These are phyloP conservation scores for Elsinoe fawcettii DNA, from an alignment of 2,329 filamentous ascomycete genomes.

Conservation along the genomic window DNA sequence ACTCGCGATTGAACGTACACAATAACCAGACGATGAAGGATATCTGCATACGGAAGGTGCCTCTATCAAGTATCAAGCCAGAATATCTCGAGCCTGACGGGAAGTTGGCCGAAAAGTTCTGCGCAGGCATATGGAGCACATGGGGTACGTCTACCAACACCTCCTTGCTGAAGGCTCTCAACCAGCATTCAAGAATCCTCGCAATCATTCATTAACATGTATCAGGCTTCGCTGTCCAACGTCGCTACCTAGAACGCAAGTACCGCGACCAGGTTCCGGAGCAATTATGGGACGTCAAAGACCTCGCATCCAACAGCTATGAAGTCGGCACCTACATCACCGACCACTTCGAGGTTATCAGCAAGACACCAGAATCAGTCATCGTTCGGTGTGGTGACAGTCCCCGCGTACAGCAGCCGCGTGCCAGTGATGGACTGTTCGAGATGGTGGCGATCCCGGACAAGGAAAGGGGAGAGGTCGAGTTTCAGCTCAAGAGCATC, in stretches of 20 bases:
- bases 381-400: slow-evolving; percentile 60
- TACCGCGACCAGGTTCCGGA: slow-evolving; percentile 43
- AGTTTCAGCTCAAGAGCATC: slow-evolving; percentile 58
- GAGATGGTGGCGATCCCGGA: slow-evolving; percentile 56
- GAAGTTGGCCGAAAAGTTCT: slow-evolving; percentile 57
- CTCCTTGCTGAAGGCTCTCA: neutral
- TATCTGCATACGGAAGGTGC: slow-evolving; percentile 54
- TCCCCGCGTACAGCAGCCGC: slow-evolving; percentile 49
- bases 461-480: slow-evolving; percentile 50
- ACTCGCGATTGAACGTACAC: slow-evolving; percentile 53
- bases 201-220: neutral
- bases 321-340: slow-evolving; percentile 57
- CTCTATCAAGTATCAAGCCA: slow-evolving; percentile 56
- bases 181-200: neutral
- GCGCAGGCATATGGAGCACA: slow-evolving; percentile 59
- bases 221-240: slow-evolving; percentile 52
- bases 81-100: slow-evolving; percentile 56
- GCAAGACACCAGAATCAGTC: slow-evolving; percentile 53
- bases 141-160: slow-evolving; percentile 43
- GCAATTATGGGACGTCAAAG: slow-evolving; percentile 54
- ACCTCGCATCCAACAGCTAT: slow-evolving; percentile 51
- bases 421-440: slow-evolving; percentile 58
- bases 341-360: slow-evolving; percentile 65
- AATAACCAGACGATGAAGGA: slow-evolving; percentile 58
- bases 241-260: slow-evolving; percentile 51